phyloP scores from a whole-genome alignment of 805 yeast species.

The Candida cerambycidarum region DNA sequence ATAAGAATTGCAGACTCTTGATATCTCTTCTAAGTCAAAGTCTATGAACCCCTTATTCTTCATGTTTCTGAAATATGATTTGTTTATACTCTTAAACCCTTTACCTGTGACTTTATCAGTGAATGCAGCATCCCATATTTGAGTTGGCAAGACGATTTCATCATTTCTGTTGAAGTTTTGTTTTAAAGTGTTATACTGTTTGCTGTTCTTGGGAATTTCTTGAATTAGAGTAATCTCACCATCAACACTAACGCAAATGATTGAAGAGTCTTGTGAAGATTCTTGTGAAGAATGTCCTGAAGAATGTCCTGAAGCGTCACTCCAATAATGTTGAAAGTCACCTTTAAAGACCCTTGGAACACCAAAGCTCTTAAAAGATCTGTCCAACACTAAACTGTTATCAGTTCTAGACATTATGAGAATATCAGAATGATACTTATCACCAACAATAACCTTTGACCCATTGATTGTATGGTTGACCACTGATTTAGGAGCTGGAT shows the following conservation, averaged over 20 bases:
- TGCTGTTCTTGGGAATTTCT: slow-evolving; percentile 11
- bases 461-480: slow-evolving; percentile 29
- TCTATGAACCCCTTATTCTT: slow-evolving; percentile 30
- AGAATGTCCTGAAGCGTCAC: too few relatives aligned
- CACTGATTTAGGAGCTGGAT: slow-evolving; percentile 33
- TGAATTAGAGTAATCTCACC: slow-evolving; percentile 33
- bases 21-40: slow-evolving; percentile 28
- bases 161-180: background rate
- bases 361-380: slow-evolving; percentile 21
- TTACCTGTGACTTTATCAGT: slow-evolving; percentile 39
- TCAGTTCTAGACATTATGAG: slow-evolving; percentile 20
- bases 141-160: background rate
- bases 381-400: slow-evolving; percentile 9
- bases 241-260: slow-evolving; percentile 35
- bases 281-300: too few relatives aligned
- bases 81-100: slow-evolving; percentile 35
- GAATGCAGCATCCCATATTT: slow-evolving; percentile 30
- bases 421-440: slow-evolving; percentile 35
- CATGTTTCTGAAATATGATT: slow-evolving; percentile 33
- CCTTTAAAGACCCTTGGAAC: slow-evolving; percentile 34
- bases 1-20: slow-evolving; percentile 11
- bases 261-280: slow-evolving; percentile 4
- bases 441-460: slow-evolving; percentile 29
- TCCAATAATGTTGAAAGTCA: slow-evolving; percentile 17
- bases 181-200: slow-evolving; percentile 17